phyloP scores from a whole-genome alignment of 768 basidiomycete species.

The Pleurotus cornucopiae region DNA sequence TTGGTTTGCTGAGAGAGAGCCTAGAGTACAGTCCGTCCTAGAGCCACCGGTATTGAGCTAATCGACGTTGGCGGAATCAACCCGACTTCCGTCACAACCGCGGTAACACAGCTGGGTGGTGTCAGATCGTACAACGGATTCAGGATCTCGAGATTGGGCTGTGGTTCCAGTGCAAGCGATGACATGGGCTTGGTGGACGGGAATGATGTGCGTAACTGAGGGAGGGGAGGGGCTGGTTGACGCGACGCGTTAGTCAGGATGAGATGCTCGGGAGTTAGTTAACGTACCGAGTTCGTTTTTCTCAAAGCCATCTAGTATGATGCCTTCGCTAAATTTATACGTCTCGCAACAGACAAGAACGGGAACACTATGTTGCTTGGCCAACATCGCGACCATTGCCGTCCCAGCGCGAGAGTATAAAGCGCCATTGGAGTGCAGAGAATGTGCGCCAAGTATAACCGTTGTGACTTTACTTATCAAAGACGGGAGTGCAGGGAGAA shows the following conservation, averaged over 20 bases:
- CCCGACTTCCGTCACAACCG: conserved; percentile 95
- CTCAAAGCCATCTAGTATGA: conserved; percentile 90
- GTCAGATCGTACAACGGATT: conserved; percentile 94
- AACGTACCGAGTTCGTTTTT: conserved; percentile 90
- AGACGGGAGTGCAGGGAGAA: conserved; percentile 82
- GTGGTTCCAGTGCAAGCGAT: conserved; percentile 17
- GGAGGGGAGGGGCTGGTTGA: conserved; percentile 19
- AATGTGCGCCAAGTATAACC: conserved; percentile 90
- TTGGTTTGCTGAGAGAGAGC: no score
- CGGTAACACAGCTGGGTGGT: conserved; percentile 87
- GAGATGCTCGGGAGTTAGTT: neutral
- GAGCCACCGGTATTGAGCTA: conserved; percentile 73
- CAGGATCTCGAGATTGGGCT: conserved; percentile 66
- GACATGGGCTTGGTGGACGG: conserved; percentile 16
- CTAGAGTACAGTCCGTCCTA: conserved; percentile 46
- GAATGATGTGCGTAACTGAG: conserved; percentile 22
- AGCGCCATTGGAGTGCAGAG: conserved; percentile 90
- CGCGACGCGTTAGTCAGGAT: neutral
- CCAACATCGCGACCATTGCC: conserved; percentile 95
- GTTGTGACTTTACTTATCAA: conserved; percentile 79
- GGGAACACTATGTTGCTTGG: conserved; percentile 82
- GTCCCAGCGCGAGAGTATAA: conserved; percentile 94
- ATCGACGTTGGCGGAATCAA: conserved; percentile 92
- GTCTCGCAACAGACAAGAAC: conserved; percentile 98
- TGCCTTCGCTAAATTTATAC: conserved; percentile 93